Conservation (phyloP, 2,329 filamentous ascomycete species). For the Alternaria panax region DNA sequence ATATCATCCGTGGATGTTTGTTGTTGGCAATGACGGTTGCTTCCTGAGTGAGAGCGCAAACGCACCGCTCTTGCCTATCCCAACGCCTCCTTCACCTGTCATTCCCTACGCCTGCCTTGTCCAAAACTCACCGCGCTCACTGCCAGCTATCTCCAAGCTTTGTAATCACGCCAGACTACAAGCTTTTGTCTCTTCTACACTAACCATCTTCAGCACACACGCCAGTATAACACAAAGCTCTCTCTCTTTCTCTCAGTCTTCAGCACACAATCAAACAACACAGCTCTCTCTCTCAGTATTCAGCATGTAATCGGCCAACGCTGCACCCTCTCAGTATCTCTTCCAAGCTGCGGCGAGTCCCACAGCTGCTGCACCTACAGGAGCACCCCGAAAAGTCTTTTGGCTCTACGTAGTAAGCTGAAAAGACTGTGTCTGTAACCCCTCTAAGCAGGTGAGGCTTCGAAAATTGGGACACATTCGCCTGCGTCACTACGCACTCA, state of each 20-base stretch:
- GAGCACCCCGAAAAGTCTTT: too few species aligned
- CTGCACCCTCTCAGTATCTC: neutral
- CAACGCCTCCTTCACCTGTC: conserved; percentile 7
- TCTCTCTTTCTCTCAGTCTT: neutral
- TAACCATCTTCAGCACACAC: neutral
- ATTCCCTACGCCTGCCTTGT: neutral
- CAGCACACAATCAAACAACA: neutral
- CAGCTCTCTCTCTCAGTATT: neutral
- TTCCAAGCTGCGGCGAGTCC: neutral
- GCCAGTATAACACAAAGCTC: too few species aligned
- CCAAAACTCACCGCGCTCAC: neutral
- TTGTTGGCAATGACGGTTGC: neutral
- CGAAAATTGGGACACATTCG: neutral
- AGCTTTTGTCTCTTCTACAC: neutral
- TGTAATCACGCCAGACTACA: neutral
- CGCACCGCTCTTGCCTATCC: neutral
- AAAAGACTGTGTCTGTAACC: too few species aligned
- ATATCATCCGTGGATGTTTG: too few species aligned
- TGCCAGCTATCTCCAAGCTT: neutral
- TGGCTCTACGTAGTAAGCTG: too few species aligned
- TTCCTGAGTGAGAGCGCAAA: neutral
- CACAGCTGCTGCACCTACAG: too few species aligned
- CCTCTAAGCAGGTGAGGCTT: too few species aligned
- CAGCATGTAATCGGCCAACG: neutral
- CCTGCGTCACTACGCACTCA: neutral